Conservation (phyloP, 208 protist species). For the Wallacemonas sp. region DNA sequence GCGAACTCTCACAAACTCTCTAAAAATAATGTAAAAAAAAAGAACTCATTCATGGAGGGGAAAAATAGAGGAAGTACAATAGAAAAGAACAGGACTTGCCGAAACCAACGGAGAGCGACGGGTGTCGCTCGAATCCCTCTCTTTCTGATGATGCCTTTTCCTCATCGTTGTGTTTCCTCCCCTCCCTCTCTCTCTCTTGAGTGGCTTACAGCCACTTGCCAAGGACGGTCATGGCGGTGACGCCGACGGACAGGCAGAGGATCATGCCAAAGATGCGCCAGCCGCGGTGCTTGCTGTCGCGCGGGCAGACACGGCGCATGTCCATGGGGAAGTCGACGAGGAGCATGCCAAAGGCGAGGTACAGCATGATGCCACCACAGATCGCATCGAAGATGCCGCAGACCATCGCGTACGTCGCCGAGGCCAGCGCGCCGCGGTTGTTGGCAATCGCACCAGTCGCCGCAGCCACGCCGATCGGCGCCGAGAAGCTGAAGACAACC, state of each 20-base stretch:
- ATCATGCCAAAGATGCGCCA: slow-evolving; percentile 31
- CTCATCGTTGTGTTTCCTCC: too few species aligned
- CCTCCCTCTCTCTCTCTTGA: too few species aligned
- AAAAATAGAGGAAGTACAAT: slow-evolving; percentile 16
- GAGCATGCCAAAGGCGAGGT: slow-evolving; percentile 66
- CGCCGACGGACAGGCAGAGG: slow-evolving; percentile 45
- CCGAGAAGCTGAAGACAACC: slow-evolving; percentile 53
- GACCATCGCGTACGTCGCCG: slow-evolving; percentile 32
- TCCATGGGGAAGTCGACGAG: slow-evolving; percentile 63
- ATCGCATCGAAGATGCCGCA: slow-evolving; percentile 46
- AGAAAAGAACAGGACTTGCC: not conserved
- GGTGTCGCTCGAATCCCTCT: too few species aligned
- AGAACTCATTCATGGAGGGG: slow-evolving; percentile 7
- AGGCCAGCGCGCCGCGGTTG: slow-evolving; percentile 26
- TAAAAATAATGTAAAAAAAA: slow-evolving; percentile 5
- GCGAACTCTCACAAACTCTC: slow-evolving; percentile 12
- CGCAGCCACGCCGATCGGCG: slow-evolving; percentile 43
- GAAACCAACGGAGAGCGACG: too few species aligned
- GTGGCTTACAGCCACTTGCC: slow-evolving; percentile 45
- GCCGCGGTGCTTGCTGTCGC: not conserved
- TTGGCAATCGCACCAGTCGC: slow-evolving; percentile 29
- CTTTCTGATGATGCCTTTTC: too few species aligned
- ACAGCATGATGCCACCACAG: slow-evolving; percentile 77
- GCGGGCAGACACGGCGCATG: slow-evolving; percentile 30
- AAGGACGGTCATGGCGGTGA: slow-evolving; percentile 44